These are phyloP conservation scores for Neurospora pannonica DNA, from an alignment of 495 filamentous ascomycete species.

Conservation along the genomic window DNA sequence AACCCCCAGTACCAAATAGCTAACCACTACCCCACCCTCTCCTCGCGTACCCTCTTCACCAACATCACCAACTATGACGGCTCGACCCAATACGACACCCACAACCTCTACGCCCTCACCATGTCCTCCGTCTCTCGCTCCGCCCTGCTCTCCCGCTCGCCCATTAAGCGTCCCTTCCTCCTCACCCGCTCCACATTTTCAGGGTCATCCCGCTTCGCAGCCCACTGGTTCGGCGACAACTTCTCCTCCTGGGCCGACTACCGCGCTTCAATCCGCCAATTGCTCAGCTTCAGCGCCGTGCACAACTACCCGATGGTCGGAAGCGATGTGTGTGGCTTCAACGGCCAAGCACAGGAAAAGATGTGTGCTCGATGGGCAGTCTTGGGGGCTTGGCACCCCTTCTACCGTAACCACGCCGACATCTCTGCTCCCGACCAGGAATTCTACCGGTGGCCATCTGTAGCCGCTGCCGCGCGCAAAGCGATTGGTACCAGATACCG, in stretches of 20 bases:
- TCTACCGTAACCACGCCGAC: conserved; percentile 74
- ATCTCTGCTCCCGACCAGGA: conserved; percentile 52
- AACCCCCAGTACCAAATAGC: conserved; percentile 63
- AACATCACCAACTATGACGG: conserved; percentile 66
- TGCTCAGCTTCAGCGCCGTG: conserved; percentile 65
- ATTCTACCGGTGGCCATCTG: conserved; percentile 63
- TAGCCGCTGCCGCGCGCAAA: conserved; percentile 54
- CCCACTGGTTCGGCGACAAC: conserved; percentile 90
- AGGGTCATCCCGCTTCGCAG: conserved; percentile 64
- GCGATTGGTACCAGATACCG: conserved; percentile 66
- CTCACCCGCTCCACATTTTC: conserved; percentile 48
- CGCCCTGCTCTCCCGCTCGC: conserved; percentile 58
- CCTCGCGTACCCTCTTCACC: conserved; percentile 62
- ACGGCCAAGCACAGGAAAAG: conserved; percentile 55
- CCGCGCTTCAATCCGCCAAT: conserved; percentile 55
- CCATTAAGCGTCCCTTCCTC: conserved; percentile 57
- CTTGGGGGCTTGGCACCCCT: conserved; percentile 71
- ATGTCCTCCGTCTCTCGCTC: conserved; percentile 58
- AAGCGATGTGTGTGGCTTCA: conserved; percentile 76
- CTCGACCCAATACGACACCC: conserved; percentile 63
- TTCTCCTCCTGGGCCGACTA: conserved; percentile 64
- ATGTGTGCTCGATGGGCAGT: conserved; percentile 78
- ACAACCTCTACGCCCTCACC: conserved; percentile 82
- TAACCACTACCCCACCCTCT: conserved; percentile 56
- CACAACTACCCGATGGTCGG: conserved; percentile 82